phyloP scores from a whole-genome alignment of 2,329 filamentous ascomycete genomes.

The Decorospora gaudefroyi region DNA sequence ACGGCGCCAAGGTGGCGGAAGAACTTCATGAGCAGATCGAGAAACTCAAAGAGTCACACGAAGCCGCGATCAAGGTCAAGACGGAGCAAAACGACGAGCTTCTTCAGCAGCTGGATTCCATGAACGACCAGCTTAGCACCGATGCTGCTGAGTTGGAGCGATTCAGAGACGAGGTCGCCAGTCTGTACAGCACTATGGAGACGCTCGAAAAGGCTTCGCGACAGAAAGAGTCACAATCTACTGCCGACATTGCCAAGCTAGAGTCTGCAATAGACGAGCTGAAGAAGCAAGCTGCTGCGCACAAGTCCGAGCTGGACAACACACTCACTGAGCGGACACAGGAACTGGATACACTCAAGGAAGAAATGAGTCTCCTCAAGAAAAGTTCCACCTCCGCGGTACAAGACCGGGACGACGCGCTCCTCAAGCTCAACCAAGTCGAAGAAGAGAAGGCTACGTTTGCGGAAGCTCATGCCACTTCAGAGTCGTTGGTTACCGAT shows the following conservation, averaged over 20 bases:
- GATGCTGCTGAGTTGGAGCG: conserved; percentile 37
- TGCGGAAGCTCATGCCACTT: conserved; percentile 27
- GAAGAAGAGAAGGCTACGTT: conserved; percentile 31
- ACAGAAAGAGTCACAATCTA: conserved; percentile 35
- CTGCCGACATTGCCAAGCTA: conserved; percentile 27
- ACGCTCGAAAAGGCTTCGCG: conserved; percentile 39
- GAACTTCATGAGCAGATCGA: conserved; percentile 42
- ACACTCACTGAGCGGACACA: conserved; percentile 24
- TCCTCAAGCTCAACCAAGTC: conserved; percentile 29
- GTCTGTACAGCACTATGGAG: conserved; percentile 40
- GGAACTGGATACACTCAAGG: conserved; percentile 26
- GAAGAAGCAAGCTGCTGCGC: conserved; percentile 30
- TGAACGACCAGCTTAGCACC: conserved; percentile 42
- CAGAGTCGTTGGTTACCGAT: conserved; percentile 29
- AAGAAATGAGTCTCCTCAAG: conserved; percentile 26
- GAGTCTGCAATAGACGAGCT: conserved; percentile 35
- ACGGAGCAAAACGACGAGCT: conserved; percentile 42
- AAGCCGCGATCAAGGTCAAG: conserved; percentile 38
- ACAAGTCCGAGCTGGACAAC: conserved; percentile 39
- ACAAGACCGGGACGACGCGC: conserved; percentile 29
- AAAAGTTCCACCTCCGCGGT: conserved; percentile 32
- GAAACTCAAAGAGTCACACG: conserved; percentile 37
- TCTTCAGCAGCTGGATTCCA: conserved; percentile 38
- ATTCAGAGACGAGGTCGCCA: conserved; percentile 35
- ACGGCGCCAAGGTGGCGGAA: conserved; percentile 37